A percentile compares a stretch with the other conserved stretches of the same genome.
Evolutionary conservation across 2,329 filamentous ascomycete genomes (phyloP).

Genomic region (Cryoendolithus antarcticus): DNA sequence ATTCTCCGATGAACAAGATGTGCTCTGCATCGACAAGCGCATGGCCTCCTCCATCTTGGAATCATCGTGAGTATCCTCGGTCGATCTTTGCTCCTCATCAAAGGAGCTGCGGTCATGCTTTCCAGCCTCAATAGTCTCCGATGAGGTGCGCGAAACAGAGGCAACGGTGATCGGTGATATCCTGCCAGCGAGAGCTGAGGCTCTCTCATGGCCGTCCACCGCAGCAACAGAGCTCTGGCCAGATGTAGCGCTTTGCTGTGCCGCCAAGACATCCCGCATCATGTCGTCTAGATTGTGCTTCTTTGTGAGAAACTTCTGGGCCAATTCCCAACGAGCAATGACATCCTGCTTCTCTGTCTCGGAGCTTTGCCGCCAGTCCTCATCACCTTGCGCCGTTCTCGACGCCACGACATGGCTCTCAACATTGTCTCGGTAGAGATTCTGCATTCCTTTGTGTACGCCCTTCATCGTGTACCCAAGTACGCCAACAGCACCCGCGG

Average conservation of each 20-base stretch:
- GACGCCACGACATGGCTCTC: slow-evolving; percentile 65
- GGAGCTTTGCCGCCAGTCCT: slow-evolving; percentile 44
- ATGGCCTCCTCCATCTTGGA: too few species aligned
- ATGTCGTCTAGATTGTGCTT: slow-evolving; percentile 37
- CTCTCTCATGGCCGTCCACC: too few species aligned
- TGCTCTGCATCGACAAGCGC: too few species aligned
- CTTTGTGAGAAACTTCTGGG: slow-evolving; percentile 43
- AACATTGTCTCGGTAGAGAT: slow-evolving; percentile 52
- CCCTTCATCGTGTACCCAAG: slow-evolving; percentile 64
- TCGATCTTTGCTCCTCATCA: too few species aligned
- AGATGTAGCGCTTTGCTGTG: background rate
- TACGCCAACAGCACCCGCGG: slow-evolving; percentile 44
- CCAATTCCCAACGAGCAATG: slow-evolving; percentile 47
- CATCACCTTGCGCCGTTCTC: slow-evolving; percentile 57
- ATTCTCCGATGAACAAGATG: too few species aligned
- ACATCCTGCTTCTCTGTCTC: slow-evolving; percentile 50
- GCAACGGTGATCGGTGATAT: too few species aligned
- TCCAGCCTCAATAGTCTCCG: too few species aligned
- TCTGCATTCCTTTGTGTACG: slow-evolving; percentile 55
- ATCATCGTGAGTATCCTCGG: too few species aligned
- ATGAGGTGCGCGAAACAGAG: too few species aligned
- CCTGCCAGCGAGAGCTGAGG: too few species aligned
- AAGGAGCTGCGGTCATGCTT: too few species aligned
- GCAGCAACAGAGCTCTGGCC: too few species aligned
- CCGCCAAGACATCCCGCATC: slow-evolving; percentile 8